Evolutionary conservation across 1,284 basidiomycete genomes (phyloP), one percentile per base, ranked within the genome.

Genomic region (Neolentinus lepideus): DNA sequence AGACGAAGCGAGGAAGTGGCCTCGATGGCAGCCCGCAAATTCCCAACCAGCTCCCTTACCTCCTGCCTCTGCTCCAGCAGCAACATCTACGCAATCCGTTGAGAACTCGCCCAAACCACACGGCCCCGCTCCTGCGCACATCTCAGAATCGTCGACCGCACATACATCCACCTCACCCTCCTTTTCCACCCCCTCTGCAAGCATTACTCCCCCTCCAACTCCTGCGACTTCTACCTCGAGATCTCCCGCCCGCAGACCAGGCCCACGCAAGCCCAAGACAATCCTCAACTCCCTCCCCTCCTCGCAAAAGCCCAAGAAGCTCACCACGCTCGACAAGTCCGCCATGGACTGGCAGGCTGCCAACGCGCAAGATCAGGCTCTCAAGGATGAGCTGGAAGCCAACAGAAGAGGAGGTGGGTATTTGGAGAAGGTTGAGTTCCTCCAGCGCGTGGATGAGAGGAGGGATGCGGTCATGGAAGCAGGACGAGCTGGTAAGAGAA

Each of bases 251-350:
- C 77, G 75, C 66, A 75, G 75, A 21, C 79, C 81, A 0, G 85
- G 84, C 0, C 84, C 86, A 14, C 80, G 85, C 21, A 90, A 84
- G 62, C 68, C 83, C 1, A 87, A 83, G 65, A 75, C 76, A 2
- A 64, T 73, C 4, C 70, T 88, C 12, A 69, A 78, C 3, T 66
- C 78, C 27, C 63, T 84, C 11, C 57, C 71, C 16, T 70, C 58
- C 52, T 63, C 61, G 31, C 69, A 68, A 26, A 88, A 85, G 63
- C 74, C 81, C 0, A 88, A 85, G 67, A 91, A 88, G 68, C 74
- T 93, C 3, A 84, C 85, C 11, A 92, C 89, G 22, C 73, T 92
- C 8, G 88, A 90, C 61, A 92, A 91, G 66, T 90, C 87, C 0
- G 81, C 85, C 11, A 82, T 92, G 78, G 90, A 92, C 65, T 93